These are phyloP conservation scores for Sabuloglossum arenarium DNA, from an alignment of 495 filamentous ascomycete genomes.

Conservation along the genomic window DNA sequence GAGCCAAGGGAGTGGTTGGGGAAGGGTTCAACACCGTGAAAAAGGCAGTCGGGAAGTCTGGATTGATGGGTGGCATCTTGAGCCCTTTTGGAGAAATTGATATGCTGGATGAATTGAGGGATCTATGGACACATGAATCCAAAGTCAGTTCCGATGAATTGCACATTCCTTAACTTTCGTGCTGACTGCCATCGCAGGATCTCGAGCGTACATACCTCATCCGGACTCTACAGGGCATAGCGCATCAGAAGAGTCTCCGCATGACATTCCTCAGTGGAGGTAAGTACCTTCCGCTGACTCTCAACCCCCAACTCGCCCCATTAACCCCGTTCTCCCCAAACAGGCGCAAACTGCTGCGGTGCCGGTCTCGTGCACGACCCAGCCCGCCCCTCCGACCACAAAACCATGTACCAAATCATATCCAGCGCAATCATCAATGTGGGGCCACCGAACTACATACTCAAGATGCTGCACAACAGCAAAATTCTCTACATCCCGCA, in stretches of 20 bases:
- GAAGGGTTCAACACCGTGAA: constrained; percentile 88
- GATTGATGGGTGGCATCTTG: constrained; percentile 81
- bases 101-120: constrained; percentile 77
- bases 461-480: constrained; percentile 82
- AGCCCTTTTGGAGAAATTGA: constrained; percentile 97
- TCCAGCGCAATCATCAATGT: constrained; percentile 78
- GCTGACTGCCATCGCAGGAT: constrained; percentile 29
- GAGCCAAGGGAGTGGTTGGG: constrained; percentile 75
- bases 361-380: constrained; percentile 93
- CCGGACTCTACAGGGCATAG: constrained; percentile 81
- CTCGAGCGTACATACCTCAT: constrained; percentile 93
- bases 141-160: constrained; percentile 31
- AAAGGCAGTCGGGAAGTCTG: constrained; percentile 83
- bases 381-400: constrained; percentile 72
- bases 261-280: constrained; percentile 91
- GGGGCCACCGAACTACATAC: constrained; percentile 60
- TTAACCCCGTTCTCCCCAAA: background rate
- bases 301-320: background rate
- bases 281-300: constrained; percentile 15
- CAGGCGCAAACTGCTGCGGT: constrained; percentile 73
- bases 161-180: background rate
- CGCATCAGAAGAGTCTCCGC: constrained; percentile 77
- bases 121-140: constrained; percentile 94
- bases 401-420: constrained; percentile 98
- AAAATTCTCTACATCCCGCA: constrained; percentile 75